Evolutionary conservation across 805 yeast species (phyloP).

Genomic region (Lipomyces lipofer): DNA sequence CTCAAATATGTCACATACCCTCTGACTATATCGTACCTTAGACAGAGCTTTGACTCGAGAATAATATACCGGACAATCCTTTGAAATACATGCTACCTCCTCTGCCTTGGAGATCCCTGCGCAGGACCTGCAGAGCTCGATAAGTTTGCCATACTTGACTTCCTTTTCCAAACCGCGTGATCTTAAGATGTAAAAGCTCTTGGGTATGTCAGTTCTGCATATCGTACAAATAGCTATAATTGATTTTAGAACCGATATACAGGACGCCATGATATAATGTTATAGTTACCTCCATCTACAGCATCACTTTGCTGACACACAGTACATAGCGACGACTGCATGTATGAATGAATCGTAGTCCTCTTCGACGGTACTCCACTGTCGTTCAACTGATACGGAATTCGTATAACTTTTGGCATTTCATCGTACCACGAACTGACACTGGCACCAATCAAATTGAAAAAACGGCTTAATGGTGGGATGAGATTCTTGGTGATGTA

Average conservation of each 20-base stretch:
- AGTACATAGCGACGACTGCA: conserved; percentile 25
- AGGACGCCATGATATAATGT: conserved; percentile 28
- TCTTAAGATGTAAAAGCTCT: conserved; percentile 22
- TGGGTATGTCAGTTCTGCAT: conserved; percentile 16
- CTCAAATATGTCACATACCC: not conserved
- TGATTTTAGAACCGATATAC: conserved; percentile 13
- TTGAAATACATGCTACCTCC: conserved; percentile 52
- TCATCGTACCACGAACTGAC: conserved; percentile 72
- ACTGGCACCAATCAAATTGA: conserved; percentile 81
- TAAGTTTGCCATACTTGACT: conserved; percentile 26
- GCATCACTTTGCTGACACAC: conserved; percentile 15
- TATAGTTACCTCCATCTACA: conserved; percentile 16
- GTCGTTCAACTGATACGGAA: conserved; percentile 8
- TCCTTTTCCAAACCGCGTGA: conserved; percentile 26
- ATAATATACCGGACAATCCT: conserved; percentile 65
- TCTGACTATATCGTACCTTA: conserved; percentile 1
- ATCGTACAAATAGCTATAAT: conserved; percentile 26
- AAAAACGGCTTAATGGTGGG: conserved; percentile 86
- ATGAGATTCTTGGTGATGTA: conserved; percentile 80
- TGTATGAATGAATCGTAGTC: conserved; percentile 19
- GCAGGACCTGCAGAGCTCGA: conserved; percentile 38
- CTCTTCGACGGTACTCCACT: not conserved
- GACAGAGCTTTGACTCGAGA: conserved; percentile 47
- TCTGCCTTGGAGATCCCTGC: conserved; percentile 38
- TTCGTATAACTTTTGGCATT: conserved; percentile 51